Evolutionary conservation across 768 basidiomycete species (phyloP), one percentile per base, ranked within the genome.

Genomic region (Chlorophyllum brunneum): DNA sequence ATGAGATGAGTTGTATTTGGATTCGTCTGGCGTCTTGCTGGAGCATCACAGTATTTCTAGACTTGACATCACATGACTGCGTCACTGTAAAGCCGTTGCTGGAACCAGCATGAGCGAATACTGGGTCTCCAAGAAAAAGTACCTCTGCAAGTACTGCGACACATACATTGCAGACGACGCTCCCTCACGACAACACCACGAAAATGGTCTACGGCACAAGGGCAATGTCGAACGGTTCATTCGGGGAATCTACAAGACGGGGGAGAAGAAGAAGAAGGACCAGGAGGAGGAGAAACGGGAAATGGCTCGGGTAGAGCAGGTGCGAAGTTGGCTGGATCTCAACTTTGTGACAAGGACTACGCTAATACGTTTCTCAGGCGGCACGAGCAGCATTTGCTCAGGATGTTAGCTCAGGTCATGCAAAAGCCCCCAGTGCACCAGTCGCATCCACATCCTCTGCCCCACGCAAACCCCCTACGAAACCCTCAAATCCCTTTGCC

Each of bases 131-230:
- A 84, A 89, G 66, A 93, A 94, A 70, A 87, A 84, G 60, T 95
- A 95, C 70, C 88, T 82, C 65, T 97, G 94, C 84, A 93, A 94
- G 66, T 98, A 98, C 75, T 98, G 97, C 74, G 89, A 93, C 45
- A 93, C 92, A 57, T 98, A 86, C 73, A 98, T 99, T 56, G 82
- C 93, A 47, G 97, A 99, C 71, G 95, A 99, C 76, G 92, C 76
- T 8, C 88, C 97, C 55, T 98, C 95, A 1, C 79, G 90, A 46
- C 76, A 81, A 58, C 92, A 92, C 48, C 97, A 99, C 64, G 97
- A 98, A 69, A 89, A 82, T 57, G 97, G 97, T 36, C 71, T 98
- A 39, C 82, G 90, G 27, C 97, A 99, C 73, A 88, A 95, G 63
- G 97, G 95, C 39, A 97, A 90, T 65, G 82, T 88, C 54, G 95